A percentile compares a stretch with the other conserved stretches of the same genome.
Conservation (phyloP, 2,329 filamentous ascomycete genomes). For the Juglanconis sp. region DNA sequence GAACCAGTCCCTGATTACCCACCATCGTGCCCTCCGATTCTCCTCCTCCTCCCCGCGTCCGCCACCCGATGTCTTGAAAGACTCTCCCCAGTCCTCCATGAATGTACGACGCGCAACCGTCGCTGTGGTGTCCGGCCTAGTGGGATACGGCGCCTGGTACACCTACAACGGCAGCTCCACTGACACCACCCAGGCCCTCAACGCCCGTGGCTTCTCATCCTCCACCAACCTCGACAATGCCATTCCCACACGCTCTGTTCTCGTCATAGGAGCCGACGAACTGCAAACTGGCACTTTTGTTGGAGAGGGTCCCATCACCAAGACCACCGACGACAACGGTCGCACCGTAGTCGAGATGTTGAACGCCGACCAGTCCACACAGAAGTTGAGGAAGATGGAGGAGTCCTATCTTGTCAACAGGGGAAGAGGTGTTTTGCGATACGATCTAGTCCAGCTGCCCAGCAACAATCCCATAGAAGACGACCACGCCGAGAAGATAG, state of each 20-base stretch:
- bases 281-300: conserved; percentile 85
- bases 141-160: conserved; percentile 76
- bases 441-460: conserved; percentile 89
- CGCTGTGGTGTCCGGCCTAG: conserved; percentile 66
- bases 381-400: conserved; percentile 84
- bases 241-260: conserved; percentile 60
- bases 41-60: conserved; percentile 26
- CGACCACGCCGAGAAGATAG: conserved; percentile 96
- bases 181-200: conserved; percentile 33
- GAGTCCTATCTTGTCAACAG: conserved; percentile 88
- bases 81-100: conserved; percentile 67
- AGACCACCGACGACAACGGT: conserved; percentile 80
- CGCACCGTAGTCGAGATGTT: conserved; percentile 92
- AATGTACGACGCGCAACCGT: conserved; percentile 66
- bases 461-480: conserved; percentile 98
- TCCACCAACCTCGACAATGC: conserved; percentile 34
- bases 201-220: conserved; percentile 40
- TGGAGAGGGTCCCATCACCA: conserved; percentile 81
- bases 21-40: conserved; percentile 18
- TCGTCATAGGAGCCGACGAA: conserved; percentile 87
- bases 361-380: conserved; percentile 87
- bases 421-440: conserved; percentile 87
- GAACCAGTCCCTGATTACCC: conserved; percentile 14
- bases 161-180: conserved; percentile 52
- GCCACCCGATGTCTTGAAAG: conserved; percentile 35